phyloP scores from a whole-genome alignment of 306 rosid species.

The Vicia faba region DNA sequence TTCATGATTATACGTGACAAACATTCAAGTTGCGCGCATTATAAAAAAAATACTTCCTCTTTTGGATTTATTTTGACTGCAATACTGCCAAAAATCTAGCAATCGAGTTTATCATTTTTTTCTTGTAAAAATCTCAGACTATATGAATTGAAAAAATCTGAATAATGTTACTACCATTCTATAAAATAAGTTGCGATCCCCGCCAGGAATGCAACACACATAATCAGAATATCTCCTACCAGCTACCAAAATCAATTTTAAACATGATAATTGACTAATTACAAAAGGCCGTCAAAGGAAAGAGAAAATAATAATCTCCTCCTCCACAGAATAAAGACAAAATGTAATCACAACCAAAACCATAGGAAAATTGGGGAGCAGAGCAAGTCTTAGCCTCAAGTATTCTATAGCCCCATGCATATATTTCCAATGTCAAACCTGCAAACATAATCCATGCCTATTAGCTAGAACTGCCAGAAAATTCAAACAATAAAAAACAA shows the following conservation, averaged over 20 bases:
- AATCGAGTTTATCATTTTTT: background rate
- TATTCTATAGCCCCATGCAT: slow-evolving; percentile 33
- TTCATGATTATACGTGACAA: background rate
- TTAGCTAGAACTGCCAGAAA: slow-evolving; percentile 22
- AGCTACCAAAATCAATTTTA: slow-evolving; percentile 33
- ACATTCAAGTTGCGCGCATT: too few species aligned
- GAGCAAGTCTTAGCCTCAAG: slow-evolving; percentile 10
- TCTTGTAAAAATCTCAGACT: background rate
- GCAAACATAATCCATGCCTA: slow-evolving; percentile 33
- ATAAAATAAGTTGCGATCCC: background rate
- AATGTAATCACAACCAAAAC: slow-evolving; percentile 39
- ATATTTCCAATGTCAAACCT: slow-evolving; percentile 45
- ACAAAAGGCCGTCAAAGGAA: slow-evolving; percentile 46
- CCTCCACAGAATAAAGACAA: slow-evolving; percentile 37
- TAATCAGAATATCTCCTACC: slow-evolving; percentile 27
- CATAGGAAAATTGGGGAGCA: slow-evolving; percentile 33
- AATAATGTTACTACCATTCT: slow-evolving; percentile 7
- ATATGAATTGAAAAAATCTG: slow-evolving; percentile 24
- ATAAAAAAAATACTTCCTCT: too few species aligned
- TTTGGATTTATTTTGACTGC: too few species aligned
- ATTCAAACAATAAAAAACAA: background rate
- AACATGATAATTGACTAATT: slow-evolving; percentile 45
- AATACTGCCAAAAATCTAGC: slow-evolving; percentile 6
- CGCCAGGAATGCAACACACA: slow-evolving; percentile 15
- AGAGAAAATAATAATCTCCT: slow-evolving; percentile 21